Evolutionary conservation across 2,329 filamentous ascomycete species (phyloP), one percentile per base, ranked within the genome.

Genomic region (Pseudogymnoascus sp.): DNA sequence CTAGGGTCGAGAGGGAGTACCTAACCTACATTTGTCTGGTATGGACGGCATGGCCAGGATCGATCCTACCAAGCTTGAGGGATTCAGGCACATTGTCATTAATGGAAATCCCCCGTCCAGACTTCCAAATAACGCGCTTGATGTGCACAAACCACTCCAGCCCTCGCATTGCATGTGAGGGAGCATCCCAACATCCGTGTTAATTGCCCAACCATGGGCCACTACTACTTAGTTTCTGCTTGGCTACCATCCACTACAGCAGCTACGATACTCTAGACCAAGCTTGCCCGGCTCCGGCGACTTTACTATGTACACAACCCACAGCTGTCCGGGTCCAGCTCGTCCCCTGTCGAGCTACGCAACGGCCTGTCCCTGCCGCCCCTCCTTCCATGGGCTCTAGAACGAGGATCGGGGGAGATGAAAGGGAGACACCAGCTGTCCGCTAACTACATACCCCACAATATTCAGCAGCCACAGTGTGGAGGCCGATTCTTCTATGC

Each of bases 181-280:
- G 22, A 33, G 2, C 41, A 50, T 50, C 41, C 14, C 22, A 50
- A 4, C n/a, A 22, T 50, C 41, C 22, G 41, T 50, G 41, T 50
- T 50, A n/a, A 43, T 50, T 50, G 41, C 41, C 22, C 41, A 50
- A 50, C 41, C 22, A 14, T 30, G 11, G 14, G 41, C 22, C 22
- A 50, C 41, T 50, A 50, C 25, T 14, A 15, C 41, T 15, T 50
- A 50, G 41, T 50, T 30, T 15, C 11, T 50, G 14, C 41, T 50
- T 50, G 41, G 41, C 41, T 50, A 50, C 41, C 41, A 50, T 50
- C 41, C 41, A 50, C 22, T 50, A 30, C 41, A 50, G 14, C 22
- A 50, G 22, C 22, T 50, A 50, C 41, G 41, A 50, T 50, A 50
- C 41, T 50, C 41, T 50, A 50, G 41, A 50, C 41, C 41, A 50